A percentile compares a stretch with the other conserved stretches of the same genome.
These are phyloP conservation scores for Acer negundo DNA, from an alignment of 345 rosid species.

Conservation along the genomic window DNA sequence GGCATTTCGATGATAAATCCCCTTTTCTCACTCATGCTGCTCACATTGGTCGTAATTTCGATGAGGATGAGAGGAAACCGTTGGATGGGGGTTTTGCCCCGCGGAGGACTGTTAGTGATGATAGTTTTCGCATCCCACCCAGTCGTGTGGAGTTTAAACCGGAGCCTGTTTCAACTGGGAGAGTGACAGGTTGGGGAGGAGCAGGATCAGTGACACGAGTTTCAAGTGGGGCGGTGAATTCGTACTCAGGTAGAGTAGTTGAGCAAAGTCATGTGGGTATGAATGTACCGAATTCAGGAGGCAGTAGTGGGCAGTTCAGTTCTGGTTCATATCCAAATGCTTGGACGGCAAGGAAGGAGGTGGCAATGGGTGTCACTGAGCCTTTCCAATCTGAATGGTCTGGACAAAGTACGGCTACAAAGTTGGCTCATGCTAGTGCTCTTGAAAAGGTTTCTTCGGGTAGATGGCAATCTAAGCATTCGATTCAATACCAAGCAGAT, in stretches of 20 bases:
- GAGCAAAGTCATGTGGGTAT: constrained; percentile 33
- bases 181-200: constrained; percentile 33
- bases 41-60: constrained; percentile 74
- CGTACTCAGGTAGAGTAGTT: constrained; percentile 43
- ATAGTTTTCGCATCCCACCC: constrained; percentile 40
- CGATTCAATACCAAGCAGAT: constrained; percentile 44
- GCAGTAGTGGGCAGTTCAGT: constrained; percentile 32
- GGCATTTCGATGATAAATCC: constrained; percentile 77
- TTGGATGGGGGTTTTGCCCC: constrained; percentile 66
- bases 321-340: constrained; percentile 52
- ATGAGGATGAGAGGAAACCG: constrained; percentile 84
- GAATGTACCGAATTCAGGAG: constrained; percentile 32
- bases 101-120: constrained; percentile 62
- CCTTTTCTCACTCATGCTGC: constrained; percentile 53
- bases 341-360: constrained; percentile 65
- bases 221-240: constrained; percentile 28
- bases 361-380: constrained; percentile 34
- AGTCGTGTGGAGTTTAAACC: constrained; percentile 47
- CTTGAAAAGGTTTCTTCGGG: constrained; percentile 76
- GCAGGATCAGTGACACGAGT: constrained; percentile 17
- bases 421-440: constrained; percentile 69
- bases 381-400: constrained; percentile 50
- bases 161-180: constrained; percentile 42
- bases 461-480: constrained; percentile 70
- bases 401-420: constrained; percentile 49